Evolutionary conservation across 2,329 filamentous ascomycete species (phyloP), one percentile per base, ranked within the genome.

Genomic region (Cladosporium sp.): DNA sequence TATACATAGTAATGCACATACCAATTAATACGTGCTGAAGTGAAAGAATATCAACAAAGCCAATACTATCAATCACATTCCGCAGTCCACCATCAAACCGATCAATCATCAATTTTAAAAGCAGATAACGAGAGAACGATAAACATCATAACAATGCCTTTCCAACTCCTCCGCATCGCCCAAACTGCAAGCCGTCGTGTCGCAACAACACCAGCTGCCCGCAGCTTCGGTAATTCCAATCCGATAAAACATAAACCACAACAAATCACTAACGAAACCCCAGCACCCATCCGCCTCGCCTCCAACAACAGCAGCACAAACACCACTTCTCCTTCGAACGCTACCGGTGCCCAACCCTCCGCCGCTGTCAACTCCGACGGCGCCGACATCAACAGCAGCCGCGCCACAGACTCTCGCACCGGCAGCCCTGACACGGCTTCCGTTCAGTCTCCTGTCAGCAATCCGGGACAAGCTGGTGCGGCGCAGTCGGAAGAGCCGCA

Each of bases 371-470:
- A 54, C 38, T 20, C 37, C 14, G 38, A 40, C 15, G 37, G 34
- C 15, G 20, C 37, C 3, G 17, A 25, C 3, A 42, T 54, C 51
- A 54, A 54, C n/a, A 25, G 22, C n/a, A 40, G 51, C 25, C 51
- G 51, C 8, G 51, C 51, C 14, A 54, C 38, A 19, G 51, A 54
- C 25, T 54, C 51, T n/a, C 51, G 51, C 51, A 42, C 37, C 38
- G 51, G 51, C n/a, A 54, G 51, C n/a, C 51, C 51, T 7, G 51
- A 54, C 51, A 54, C 51, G 1, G 51, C 51, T 12, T 54, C 51
- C 15, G 51, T 54, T 11, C 51, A 54, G 25, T 42, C 22, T 2
- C 38, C 51, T 3, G 51, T 54, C 19, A 54, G 51, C 38, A 40
- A 54, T 38, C 51, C 51, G 5, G 28, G 51, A 22, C 51, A 54